Conservation (phyloP, 345 rosid species). For the Lumnitzera littorea region DNA sequence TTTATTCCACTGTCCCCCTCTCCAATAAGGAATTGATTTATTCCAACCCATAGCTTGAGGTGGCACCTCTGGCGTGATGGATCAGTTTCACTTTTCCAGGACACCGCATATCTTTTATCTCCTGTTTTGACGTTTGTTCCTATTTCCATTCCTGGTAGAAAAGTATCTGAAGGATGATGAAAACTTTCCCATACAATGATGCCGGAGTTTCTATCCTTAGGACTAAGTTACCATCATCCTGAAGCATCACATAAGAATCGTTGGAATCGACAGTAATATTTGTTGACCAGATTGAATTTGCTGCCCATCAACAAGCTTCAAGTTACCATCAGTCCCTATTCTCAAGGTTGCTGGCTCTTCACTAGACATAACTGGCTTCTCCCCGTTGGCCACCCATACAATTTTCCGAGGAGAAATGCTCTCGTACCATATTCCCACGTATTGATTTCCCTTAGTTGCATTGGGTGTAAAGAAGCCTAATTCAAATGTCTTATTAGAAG, state of each 20-base stretch:
- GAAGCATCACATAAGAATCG: no score
- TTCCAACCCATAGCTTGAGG: slow-evolving; percentile 14
- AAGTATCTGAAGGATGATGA: slow-evolving; percentile 7
- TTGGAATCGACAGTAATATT: slow-evolving; percentile 12
- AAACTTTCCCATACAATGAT: slow-evolving; percentile 16
- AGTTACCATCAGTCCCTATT: slow-evolving; percentile 13
- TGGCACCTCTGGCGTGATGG: slow-evolving; percentile 9
- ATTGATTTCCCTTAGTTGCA: slow-evolving; percentile 13
- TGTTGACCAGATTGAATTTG: slow-evolving; percentile 16
- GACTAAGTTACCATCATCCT: slow-evolving; percentile 6
- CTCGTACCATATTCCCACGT: slow-evolving; percentile 29
- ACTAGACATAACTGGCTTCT: slow-evolving; percentile 15
- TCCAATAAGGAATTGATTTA: slow-evolving; percentile 4
- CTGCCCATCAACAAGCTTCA: slow-evolving; percentile 8
- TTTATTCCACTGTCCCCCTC: slow-evolving; percentile 2
- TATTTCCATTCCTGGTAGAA: slow-evolving; percentile 6
- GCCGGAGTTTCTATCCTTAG: slow-evolving; percentile 16
- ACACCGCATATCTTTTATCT: not conserved
- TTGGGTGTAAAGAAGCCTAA: slow-evolving; percentile 21
- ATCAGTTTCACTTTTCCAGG: slow-evolving; percentile 1
- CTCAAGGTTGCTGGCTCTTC: slow-evolving; percentile 4
- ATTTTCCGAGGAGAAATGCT: slow-evolving; percentile 5
- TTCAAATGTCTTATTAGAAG: slow-evolving; percentile 12
- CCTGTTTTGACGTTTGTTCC: not conserved
- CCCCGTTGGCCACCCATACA: slow-evolving; percentile 34